Evolutionary conservation across 1,284 basidiomycete species (phyloP), one percentile per base, ranked within the genome.

Genomic region (Ganoderma sp.): DNA sequence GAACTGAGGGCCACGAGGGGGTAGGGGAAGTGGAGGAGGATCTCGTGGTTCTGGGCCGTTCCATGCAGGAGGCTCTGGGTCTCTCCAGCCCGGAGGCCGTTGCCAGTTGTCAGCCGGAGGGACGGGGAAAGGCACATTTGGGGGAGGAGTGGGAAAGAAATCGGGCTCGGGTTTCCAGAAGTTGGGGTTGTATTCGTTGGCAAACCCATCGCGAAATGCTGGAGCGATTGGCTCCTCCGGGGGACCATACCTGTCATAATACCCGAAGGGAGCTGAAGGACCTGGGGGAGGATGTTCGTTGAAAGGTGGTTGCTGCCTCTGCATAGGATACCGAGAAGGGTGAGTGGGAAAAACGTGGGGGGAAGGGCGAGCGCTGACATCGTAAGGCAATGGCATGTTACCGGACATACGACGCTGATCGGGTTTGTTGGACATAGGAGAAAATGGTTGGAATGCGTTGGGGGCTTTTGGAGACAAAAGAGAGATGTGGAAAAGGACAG

Each of bases 201-300:
- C 60, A 71, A 78, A 75, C 25, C 80, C 78, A 71, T 84, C 83
- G 52, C 83, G 81, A 73, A 83, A 83, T 52, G 76, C 62, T 12
- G 81, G 72, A 19, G 76, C 78, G 34, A 77, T 74, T 12, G 66
- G 69, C 61, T 84, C 81, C 69, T 82, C 72, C 15, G 82, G 82
- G 50, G 80, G 79, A 74, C 58, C 58, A 22, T 87, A 89, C 62
- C 82, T 82, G 74, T 89, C 85, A 71, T 85, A 87, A 39, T 82
- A 74, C n/a, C 73, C 64, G 68, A 77, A 81, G 68, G 81, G 78
- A 68, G 85, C 81, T 63, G 82, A 78, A 48, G 80, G 74, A 45
- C 78, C 77, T 61, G 87, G 85, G 61, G 86, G 61, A 28, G 63
- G 41, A 48, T 61, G 67, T n/a, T 73, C 72, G 28, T 62, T 10